phyloP scores from a whole-genome alignment of 73 alveolate species.

The Diophrys sp. region DNA sequence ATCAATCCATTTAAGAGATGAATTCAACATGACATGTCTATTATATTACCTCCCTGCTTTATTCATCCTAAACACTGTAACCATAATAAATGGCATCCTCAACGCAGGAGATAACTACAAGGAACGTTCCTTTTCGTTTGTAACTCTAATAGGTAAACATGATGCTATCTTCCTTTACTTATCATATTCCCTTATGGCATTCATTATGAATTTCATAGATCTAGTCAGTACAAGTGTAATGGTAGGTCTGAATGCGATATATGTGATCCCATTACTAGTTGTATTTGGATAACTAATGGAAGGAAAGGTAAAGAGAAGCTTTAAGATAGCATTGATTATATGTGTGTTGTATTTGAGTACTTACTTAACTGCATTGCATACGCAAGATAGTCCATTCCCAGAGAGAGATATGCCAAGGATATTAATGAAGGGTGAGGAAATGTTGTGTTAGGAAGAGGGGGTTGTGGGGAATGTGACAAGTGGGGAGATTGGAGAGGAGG shows the following conservation, averaged over 20 bases:
- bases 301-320: constrained; percentile 4
- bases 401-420: too few species aligned
- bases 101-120: constrained; percentile 27
- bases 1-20: constrained; percentile 35
- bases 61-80: constrained; percentile 21
- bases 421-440: too few species aligned
- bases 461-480: too few species aligned
- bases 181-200: constrained; percentile 16
- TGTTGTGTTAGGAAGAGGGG: too few species aligned
- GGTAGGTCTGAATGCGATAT: constrained; percentile 25
- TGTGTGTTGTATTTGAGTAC: neutral
- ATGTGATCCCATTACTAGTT: constrained; percentile 14
- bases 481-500: too few species aligned
- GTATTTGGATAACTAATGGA: constrained; percentile 46
- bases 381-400: constrained; percentile 22
- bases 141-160: constrained; percentile 37
- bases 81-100: constrained; percentile 24
- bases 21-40: constrained; percentile 34
- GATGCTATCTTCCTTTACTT: constrained; percentile 47
- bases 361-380: constrained; percentile 11
- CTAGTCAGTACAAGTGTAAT: constrained; percentile 5
- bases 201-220: constrained; percentile 27
- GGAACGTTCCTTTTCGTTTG: constrained; percentile 9
- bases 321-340: constrained; percentile 6
- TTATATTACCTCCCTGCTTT: constrained; percentile 30